Evolutionary conservation across 768 basidiomycete genomes (phyloP), one percentile per base, ranked within the genome.

Genomic region (Asterophora parasitica): DNA sequence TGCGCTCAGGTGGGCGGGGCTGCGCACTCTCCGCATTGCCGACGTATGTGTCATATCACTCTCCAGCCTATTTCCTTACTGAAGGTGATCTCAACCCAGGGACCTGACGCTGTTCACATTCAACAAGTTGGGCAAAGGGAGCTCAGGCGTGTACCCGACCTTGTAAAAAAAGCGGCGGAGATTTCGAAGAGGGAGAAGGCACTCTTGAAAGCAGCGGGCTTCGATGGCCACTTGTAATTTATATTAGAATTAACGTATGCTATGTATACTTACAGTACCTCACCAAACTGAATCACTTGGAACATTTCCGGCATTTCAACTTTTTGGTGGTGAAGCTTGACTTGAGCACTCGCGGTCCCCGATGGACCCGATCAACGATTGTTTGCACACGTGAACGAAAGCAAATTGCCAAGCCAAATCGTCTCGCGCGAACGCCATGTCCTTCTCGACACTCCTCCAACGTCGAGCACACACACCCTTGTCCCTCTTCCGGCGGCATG

Each of bases 101-200:
- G 88, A 13, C 88, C 88, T 34, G 88, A 90, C 60, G 88, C 84
- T 59, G 86, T 83, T 2, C 94, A 98, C 67, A 85, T 96, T 43
- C 92, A 94, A 64, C 94, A 98, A 68, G 88, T 98, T 36, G 95
- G 94, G 7, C 85, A 86, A 60, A 74, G 83, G 37, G 95, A 97
- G 67, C 72, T 97, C 54, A 87, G 79, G 68, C 82, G 91, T 19
- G 90, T 83, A 1, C 77, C 79, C 0, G 74, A 52, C 10, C 67
- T 96, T 3, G 73, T 65, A 19, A 71, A 76, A 60, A 79, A 77
- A 50, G 68, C 75, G 4, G 70, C 68, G 10, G 81, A 79, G 50
- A 60, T 76, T 37, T 78, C 76, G 64, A 72, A 72, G 68, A 86
- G 73, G 62, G 84, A 91, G 62, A 71, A 65, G n/a, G 71, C 59